Conservation (phyloP, 163 green algal species). For the Smithsoniella earleae region DNA sequence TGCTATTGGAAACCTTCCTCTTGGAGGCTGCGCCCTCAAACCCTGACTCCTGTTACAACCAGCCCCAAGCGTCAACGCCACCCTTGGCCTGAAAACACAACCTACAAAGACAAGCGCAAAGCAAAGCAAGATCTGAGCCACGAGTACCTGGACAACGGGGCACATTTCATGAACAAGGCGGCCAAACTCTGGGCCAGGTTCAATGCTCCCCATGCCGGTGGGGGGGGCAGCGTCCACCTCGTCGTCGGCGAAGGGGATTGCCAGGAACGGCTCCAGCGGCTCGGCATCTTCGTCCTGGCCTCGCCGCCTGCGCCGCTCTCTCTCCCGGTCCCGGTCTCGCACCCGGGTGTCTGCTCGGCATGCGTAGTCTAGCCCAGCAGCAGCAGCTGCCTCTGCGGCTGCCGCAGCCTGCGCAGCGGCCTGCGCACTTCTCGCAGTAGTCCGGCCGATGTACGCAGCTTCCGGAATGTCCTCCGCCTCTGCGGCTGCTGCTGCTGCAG, state of each 20-base stretch:
- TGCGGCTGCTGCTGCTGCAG: background rate
- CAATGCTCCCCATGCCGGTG: background rate
- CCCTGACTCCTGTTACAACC: background rate
- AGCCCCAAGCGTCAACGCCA: background rate
- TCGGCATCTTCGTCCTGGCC: constrained; percentile 26
- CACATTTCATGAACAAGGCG: background rate
- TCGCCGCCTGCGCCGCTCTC: background rate
- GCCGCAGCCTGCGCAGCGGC: constrained; percentile 3
- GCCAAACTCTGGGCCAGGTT: constrained; percentile 16
- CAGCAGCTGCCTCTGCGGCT: background rate
- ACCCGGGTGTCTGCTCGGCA: constrained; percentile 20
- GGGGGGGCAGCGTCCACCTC: constrained; percentile 8
- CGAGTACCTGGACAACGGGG: background rate
- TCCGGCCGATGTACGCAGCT: constrained; percentile 27
- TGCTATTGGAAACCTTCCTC: background rate
- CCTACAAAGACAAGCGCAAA: too few relatives aligned
- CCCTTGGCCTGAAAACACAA: too few relatives aligned
- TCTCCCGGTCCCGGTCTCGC: constrained; percentile 1
- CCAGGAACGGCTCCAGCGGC: constrained; percentile 22
- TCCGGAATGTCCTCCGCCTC: background rate
- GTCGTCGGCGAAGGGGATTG: constrained; percentile 10
- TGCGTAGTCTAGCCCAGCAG: constrained; percentile 17
- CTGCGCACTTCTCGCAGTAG: background rate
- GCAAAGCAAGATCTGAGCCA: too few relatives aligned
- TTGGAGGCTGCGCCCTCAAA: constrained; percentile 11